phyloP scores from a whole-genome alignment of 1,284 basidiomycete genomes.

The Ganoderma meredithae region DNA sequence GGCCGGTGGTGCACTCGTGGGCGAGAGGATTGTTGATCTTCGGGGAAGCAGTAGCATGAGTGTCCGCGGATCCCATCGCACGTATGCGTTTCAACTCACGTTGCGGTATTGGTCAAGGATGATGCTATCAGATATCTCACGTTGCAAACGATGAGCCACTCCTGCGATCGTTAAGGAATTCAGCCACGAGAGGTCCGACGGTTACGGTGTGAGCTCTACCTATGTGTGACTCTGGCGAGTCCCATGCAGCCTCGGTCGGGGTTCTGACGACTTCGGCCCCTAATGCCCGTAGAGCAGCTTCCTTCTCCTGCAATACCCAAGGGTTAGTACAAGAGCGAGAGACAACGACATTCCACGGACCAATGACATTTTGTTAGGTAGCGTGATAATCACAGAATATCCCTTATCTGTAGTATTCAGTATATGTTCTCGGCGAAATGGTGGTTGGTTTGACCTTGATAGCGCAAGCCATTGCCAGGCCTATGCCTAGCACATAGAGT shows the following conservation, averaged over 20 bases:
- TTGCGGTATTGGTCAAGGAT: constrained; percentile 94
- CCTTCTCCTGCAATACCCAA: constrained; percentile 79
- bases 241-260: constrained; percentile 89
- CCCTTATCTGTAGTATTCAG: constrained; percentile 89
- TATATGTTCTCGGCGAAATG: constrained; percentile 42
- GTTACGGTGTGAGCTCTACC: constrained; percentile 61
- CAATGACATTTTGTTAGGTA: constrained; percentile 96
- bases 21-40: constrained; percentile 87
- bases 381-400: constrained; percentile 92
- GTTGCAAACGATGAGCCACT: constrained; percentile 80
- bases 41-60: neutral
- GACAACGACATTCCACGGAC: constrained; percentile 45
- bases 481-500: constrained; percentile 70
- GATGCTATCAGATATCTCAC: constrained; percentile 84
- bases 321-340: constrained; percentile 2
- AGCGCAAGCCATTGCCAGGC: constrained; percentile 90
- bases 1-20: constrained; percentile 87
- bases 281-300: constrained; percentile 88
- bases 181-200: constrained; percentile 68
- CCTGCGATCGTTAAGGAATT: constrained; percentile 85
- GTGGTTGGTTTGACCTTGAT: constrained; percentile 71
- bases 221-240: constrained; percentile 89
- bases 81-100: constrained; percentile 47
- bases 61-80: neutral
- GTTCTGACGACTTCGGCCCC: constrained; percentile 96